Conservation (phyloP, 1,284 basidiomycete genomes). For the Irpex rosettiformis region DNA sequence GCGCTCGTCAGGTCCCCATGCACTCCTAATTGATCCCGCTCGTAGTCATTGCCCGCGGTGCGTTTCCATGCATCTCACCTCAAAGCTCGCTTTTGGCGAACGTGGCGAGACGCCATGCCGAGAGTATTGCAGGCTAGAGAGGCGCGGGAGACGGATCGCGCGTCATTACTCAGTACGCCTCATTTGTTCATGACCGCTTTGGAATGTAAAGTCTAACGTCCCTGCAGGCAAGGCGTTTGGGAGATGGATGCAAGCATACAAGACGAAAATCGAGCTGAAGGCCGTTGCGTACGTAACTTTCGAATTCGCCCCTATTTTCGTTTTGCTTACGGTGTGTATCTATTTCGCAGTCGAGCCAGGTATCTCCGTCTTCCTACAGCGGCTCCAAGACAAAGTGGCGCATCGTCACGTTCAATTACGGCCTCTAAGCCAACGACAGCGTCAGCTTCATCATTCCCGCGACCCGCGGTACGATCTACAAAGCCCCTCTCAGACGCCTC, state of each 20-base stretch:
- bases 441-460: constrained; percentile 26
- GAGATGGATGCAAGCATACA: constrained; percentile 63
- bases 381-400: constrained; percentile 23
- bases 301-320: background rate
- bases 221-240: constrained; percentile 52
- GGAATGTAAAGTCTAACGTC: constrained; percentile 16
- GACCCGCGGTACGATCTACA: constrained; percentile 24
- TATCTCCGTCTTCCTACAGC: constrained; percentile 66
- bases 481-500: constrained; percentile 26
- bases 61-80: constrained; percentile 60
- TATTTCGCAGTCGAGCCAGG: constrained; percentile 47
- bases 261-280: constrained; percentile 69
- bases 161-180: constrained; percentile 53
- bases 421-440: constrained; percentile 11
- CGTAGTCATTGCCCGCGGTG: constrained; percentile 71
- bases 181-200: constrained; percentile 1
- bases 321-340: constrained; percentile 13
- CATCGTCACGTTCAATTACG: constrained; percentile 11
- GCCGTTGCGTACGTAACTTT: constrained; percentile 68
- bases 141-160: constrained; percentile 60
- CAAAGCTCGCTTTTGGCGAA: constrained; percentile 58
- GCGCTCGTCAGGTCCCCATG: constrained; percentile 3
- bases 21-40: constrained; percentile 14
- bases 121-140: constrained; percentile 58
- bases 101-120: constrained; percentile 69